Percentiles rank a stretch among this genome's conserved stretches.
Conservation (phyloP, 2,329 filamentous ascomycete species). For the Fulvia fulva region DNA sequence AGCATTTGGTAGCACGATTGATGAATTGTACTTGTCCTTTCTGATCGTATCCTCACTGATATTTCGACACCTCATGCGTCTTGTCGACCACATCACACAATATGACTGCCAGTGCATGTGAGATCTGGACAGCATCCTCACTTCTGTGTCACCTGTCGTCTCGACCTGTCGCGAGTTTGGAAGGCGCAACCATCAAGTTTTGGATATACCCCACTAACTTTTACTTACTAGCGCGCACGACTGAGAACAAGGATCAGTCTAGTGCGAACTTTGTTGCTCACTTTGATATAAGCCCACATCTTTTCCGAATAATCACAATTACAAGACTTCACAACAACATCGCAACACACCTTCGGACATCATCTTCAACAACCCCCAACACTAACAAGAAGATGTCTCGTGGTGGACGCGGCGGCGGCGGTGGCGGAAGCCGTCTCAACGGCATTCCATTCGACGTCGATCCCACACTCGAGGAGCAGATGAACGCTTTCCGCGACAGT, state of each 20-base stretch:
- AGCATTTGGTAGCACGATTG: not conserved
- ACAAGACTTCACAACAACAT: not conserved
- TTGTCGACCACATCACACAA: too few species aligned
- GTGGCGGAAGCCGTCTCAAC: conserved; percentile 10
- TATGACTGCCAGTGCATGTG: too few species aligned
- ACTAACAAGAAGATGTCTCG: too few species aligned
- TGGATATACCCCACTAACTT: not conserved
- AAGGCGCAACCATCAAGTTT: too few species aligned
- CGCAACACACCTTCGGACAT: not conserved
- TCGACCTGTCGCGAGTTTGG: too few species aligned
- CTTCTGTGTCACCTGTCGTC: too few species aligned
- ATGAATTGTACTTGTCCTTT: not conserved
- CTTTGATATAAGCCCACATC: not conserved
- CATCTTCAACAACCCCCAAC: too few species aligned
- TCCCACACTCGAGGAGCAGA: conserved; percentile 19
- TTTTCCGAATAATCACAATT: not conserved
- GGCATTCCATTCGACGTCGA: conserved; percentile 20
- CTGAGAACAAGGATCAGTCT: not conserved
- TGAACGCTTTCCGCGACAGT: conserved; percentile 12
- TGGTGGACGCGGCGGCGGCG: conserved; percentile 10
- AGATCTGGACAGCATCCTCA: too few species aligned
- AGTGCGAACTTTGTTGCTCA: not conserved
- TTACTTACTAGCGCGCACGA: not conserved
- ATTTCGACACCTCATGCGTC: too few species aligned
- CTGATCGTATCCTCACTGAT: too few species aligned